phyloP scores from a whole-genome alignment of 1,284 basidiomycete species.

The Coniophora puteana region DNA sequence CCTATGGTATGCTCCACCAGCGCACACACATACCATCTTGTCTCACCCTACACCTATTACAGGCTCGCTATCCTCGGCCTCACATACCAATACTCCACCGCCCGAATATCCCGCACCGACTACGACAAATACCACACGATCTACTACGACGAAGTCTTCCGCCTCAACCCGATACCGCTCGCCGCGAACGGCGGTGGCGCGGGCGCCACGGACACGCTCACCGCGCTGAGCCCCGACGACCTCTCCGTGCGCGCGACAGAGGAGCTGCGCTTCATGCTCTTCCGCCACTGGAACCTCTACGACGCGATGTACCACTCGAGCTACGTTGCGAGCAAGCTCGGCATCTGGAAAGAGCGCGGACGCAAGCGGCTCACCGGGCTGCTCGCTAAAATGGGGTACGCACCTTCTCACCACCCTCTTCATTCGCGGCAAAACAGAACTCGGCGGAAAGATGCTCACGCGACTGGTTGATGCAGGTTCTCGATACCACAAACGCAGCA shows the following conservation, averaged over 20 bases:
- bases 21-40: neutral
- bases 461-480: slow-evolving; percentile 72
- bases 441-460: slow-evolving; percentile 3
- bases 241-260: slow-evolving; percentile 75
- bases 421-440: too few relatives aligned
- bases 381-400: slow-evolving; percentile 98
- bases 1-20: slow-evolving; percentile 62
- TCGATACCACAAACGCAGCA: slow-evolving; percentile 94
- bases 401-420: slow-evolving; percentile 12
- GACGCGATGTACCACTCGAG: slow-evolving; percentile 97
- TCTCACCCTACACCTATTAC: slow-evolving; percentile 8
- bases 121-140: slow-evolving; percentile 83
- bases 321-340: slow-evolving; percentile 93
- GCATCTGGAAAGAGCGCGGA: slow-evolving; percentile 95
- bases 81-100: slow-evolving; percentile 88
- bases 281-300: slow-evolving; percentile 97
- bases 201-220: slow-evolving; percentile 40
- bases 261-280: slow-evolving; percentile 91
- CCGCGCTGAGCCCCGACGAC: slow-evolving; percentile 72
- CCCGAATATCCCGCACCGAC: slow-evolving; percentile 80
- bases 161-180: slow-evolving; percentile 70
- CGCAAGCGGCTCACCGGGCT: slow-evolving; percentile 86
- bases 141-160: slow-evolving; percentile 86
- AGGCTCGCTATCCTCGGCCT: slow-evolving; percentile 94
- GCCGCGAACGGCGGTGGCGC: slow-evolving; percentile 28